Base-by-base conservation (phyloP, 345 rosid genomes). In the Salix caprea region DNA sequence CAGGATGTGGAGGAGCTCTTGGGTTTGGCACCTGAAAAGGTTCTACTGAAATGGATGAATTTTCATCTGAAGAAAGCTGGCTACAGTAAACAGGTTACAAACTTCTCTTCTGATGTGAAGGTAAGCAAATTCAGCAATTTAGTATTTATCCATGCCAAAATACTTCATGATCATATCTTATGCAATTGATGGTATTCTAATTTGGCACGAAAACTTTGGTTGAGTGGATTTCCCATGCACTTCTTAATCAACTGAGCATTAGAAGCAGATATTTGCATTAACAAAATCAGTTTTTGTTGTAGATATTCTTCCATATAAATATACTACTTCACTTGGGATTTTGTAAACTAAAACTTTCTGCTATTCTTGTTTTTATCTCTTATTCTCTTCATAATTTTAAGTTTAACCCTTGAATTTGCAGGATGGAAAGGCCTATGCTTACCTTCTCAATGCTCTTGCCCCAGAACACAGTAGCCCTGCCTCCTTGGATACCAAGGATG, bases 381-480 rank as follows among this genome's bases (percentile, higher is more conserved):
- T 46, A 46, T 13, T 12, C 39, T 32, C 34, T 67, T 69, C 32
- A 73, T 40, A 52, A 24, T 61, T 61, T n/a, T 40, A 52, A 24
- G 37, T 61, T n/a, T 74, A 48, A 77, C 54, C 69, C 64, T 74
- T 37, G 81, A 71, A 72, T 74, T 83, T 83, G 80, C 85, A 96
- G 99, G 98, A 93, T 42, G 99, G 98, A 37, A 97, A 92, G 87
- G 98, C 99, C 48, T 96, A 96, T 88, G 91, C 96, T 62, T 88
- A 94, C 79, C 89, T 96, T 78, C 97, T 96, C 79, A 93, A 82
- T 87, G 89, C 98, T 75, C 96, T 94, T 77, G 98, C 98, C 66
- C 97, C 98, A 76, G 97, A 94, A 84, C 87, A 82, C 73, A 88
- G 95, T 80, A 80, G 83, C 78, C 85, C 80, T 28, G 16, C 81